Base-by-base conservation (phyloP, 768 basidiomycete species). In the Mycena belliarum region DNA sequence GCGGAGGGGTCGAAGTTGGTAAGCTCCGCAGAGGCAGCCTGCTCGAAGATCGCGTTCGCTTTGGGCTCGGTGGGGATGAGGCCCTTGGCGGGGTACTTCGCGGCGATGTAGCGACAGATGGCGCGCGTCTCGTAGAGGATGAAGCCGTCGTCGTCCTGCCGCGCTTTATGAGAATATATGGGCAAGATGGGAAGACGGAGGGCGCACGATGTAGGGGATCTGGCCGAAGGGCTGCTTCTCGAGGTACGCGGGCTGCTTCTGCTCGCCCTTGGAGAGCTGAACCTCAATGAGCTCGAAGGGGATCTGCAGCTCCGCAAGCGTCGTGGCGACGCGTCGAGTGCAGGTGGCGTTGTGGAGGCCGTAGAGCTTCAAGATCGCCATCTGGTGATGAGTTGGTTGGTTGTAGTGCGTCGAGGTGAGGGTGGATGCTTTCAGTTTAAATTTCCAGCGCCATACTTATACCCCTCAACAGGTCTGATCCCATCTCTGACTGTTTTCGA, bases 1-100 rank as follows among this genome's bases (percentile, higher is more conserved):
- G 79, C 86, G 55, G 66, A 75, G 0, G 77, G 68, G 50, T 88
- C 77, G 59, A 88, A 89, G 65, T 85, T 77, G 61, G 42, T 28
- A 21, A 45, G 20, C 41, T 53, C 52, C 3, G 28, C 20, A 9
- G 42, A 32, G 4, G 52, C 52, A 15, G 52, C 52, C 38, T 53
- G 52, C 43, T 53, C 52, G 42, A 53, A 44, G 20, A 53, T 23
- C n/a, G 52, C 52, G 42, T 33, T n/a, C 52, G 41, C 42, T 20
- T 53, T 21, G 26, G n/a, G 32, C 6, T 23, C 40, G 7, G 28
- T 53, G 6, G 52, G 52, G n/a, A 53, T 12, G 10, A 53, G 29
- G 72, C 75, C 50, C 52, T 59, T 18, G 15, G 25, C 44, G 25
- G 44, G 25, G 25, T 45, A n/a, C 25, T 45, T 45, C 6, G 25